phyloP scores from a whole-genome alignment of 1,139 yeast genomes.

The Candida pseudoviswanathii region DNA sequence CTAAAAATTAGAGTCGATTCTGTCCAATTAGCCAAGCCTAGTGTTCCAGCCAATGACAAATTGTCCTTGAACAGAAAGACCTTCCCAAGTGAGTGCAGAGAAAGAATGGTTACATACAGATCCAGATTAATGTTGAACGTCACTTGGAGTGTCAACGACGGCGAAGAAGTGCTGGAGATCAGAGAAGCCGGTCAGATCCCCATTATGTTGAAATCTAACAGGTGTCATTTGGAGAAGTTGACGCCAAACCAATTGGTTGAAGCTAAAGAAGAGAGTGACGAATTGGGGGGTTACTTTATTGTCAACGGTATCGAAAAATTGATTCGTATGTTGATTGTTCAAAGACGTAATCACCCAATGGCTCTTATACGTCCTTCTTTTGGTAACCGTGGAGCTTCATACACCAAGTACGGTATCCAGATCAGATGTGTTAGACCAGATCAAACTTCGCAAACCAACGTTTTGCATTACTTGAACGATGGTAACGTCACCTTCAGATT shows the following conservation, averaged over 20 bases:
- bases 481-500: slow-evolving; percentile 97
- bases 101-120: slow-evolving; percentile 77
- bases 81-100: slow-evolving; percentile 90
- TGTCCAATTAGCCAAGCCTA: slow-evolving; percentile 85
- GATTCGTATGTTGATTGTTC: slow-evolving; percentile 96
- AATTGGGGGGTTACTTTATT: slow-evolving; percentile 93
- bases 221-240: slow-evolving; percentile 85
- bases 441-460: slow-evolving; percentile 96
- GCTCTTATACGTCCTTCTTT: slow-evolving; percentile 95
- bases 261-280: slow-evolving; percentile 89
- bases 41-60: slow-evolving; percentile 73
- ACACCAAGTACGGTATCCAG: slow-evolving; percentile 90
- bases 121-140: slow-evolving; percentile 77
- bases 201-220: slow-evolving; percentile 82
- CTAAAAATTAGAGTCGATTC: slow-evolving; percentile 77
- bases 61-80: slow-evolving; percentile 77
- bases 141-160: slow-evolving; percentile 84
- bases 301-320: slow-evolving; percentile 97
- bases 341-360: slow-evolving; percentile 97
- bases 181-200: slow-evolving; percentile 95
- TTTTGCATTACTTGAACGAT: slow-evolving; percentile 89
- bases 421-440: slow-evolving; percentile 94
- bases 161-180: slow-evolving; percentile 75
- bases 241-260: slow-evolving; percentile 81
- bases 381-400: slow-evolving; percentile 89